These are phyloP conservation scores for Tricholoma terreum DNA, from an alignment of 768 basidiomycete species.

Conservation along the genomic window DNA sequence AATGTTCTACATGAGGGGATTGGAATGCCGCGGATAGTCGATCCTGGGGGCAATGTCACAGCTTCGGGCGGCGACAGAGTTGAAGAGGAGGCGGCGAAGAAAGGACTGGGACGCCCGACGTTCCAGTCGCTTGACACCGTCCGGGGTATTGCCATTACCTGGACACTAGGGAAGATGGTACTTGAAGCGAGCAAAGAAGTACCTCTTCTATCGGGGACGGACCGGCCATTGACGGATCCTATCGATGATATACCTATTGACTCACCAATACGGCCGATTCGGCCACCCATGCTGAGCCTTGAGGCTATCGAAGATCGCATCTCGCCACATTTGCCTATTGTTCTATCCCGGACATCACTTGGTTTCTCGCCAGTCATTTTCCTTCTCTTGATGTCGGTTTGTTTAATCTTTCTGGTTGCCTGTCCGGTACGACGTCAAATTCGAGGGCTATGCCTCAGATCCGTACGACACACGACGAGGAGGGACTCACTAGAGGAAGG, in stretches of 20 bases:
- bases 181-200: slow-evolving; percentile 93
- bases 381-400: slow-evolving; percentile 48
- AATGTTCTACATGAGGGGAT: slow-evolving; percentile 97
- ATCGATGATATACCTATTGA: slow-evolving; percentile 60
- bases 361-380: slow-evolving; percentile 72
- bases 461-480: slow-evolving; percentile 33
- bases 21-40: slow-evolving; percentile 88
- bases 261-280: slow-evolving; percentile 61
- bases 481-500: slow-evolving; percentile 55
- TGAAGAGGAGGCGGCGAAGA: slow-evolving; percentile 70
- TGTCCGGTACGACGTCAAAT: slow-evolving; percentile 61
- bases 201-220: slow-evolving; percentile 39
- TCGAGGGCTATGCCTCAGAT: slow-evolving; percentile 44
- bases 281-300: slow-evolving; percentile 58
- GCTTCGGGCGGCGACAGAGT: slow-evolving; percentile 70
- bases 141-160: slow-evolving; percentile 89
- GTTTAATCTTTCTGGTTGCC: slow-evolving; percentile 41
- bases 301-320: slow-evolving; percentile 61
- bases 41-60: slow-evolving; percentile 76
- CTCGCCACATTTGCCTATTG: slow-evolving; percentile 63
- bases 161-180: slow-evolving; percentile 99
- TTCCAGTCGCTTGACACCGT: slow-evolving; percentile 95
- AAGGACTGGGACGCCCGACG: slow-evolving; percentile 77
- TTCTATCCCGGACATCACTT: slow-evolving; percentile 58
- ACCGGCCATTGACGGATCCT: slow-evolving; percentile 68